A percentile compares a stretch with the other conserved stretches of the same genome.
phyloP scores from a whole-genome alignment of 1,284 basidiomycete species.

The Melampsora occidentalis region DNA sequence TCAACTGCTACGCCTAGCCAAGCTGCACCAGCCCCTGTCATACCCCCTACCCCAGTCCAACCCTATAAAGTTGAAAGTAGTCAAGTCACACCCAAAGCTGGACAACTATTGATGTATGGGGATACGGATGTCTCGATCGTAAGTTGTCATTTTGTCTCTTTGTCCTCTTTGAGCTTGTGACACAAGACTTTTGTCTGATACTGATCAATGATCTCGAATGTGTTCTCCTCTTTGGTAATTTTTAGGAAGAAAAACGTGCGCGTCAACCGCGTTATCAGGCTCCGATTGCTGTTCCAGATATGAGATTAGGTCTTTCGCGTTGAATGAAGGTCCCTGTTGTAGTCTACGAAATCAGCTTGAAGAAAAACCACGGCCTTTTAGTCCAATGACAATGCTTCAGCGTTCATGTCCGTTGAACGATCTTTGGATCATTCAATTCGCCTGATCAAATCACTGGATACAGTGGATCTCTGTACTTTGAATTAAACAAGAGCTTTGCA shows the following conservation, averaged over 20 bases:
- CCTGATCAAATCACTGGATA: no score
- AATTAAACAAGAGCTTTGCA: no score
- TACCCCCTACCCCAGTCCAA: constrained; percentile 54
- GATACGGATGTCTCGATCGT: constrained; percentile 75
- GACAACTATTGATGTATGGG: constrained; percentile 68
- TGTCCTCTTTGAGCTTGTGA: background rate
- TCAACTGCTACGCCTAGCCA: constrained; percentile 18
- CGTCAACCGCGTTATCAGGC: constrained; percentile 70
- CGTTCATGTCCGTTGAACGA: no score
- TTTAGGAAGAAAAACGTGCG: constrained; percentile 75
- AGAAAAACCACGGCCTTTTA: no score
- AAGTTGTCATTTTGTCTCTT: constrained; percentile 50
- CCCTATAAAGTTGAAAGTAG: constrained; percentile 60
- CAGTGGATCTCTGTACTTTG: no score
- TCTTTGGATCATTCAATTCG: no score
- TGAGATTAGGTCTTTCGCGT: constrained; percentile 23
- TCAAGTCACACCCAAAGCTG: constrained; percentile 66
- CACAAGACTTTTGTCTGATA: background rate
- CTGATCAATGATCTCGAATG: constrained; percentile 2
- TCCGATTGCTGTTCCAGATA: constrained; percentile 53
- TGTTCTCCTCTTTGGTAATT: background rate
- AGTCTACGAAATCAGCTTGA: no score
- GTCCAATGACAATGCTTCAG: no score
- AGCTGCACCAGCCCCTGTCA: constrained; percentile 1
- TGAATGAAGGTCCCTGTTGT: no score